Percentiles rank a stretch among this genome's conserved stretches.
Evolutionary conservation across 352 stramenopile genomes (phyloP).

Genomic region (Pythium brachiatum): DNA sequence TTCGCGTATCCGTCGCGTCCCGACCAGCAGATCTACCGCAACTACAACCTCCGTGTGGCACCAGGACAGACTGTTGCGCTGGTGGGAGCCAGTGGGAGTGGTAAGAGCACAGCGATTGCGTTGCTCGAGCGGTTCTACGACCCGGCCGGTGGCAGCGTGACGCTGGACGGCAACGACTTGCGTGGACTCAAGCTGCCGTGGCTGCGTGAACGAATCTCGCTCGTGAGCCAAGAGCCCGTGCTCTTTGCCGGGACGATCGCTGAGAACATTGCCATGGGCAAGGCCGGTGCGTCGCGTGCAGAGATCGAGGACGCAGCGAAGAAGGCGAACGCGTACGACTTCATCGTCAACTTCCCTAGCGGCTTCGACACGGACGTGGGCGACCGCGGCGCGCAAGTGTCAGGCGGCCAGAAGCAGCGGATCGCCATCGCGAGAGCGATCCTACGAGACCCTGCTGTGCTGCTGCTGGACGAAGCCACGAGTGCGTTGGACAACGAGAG

Average conservation of each 20-base stretch:
- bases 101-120: slow-evolving; percentile 58
- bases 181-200: slow-evolving; percentile 54
- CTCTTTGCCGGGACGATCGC: slow-evolving; percentile 82
- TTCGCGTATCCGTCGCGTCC: slow-evolving; percentile 91
- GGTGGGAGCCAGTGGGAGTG: slow-evolving; percentile 42
- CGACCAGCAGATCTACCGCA: slow-evolving; percentile 53
- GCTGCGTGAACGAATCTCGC: slow-evolving; percentile 62
- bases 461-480: slow-evolving; percentile 91
- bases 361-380: slow-evolving; percentile 89
- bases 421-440: slow-evolving; percentile 93
- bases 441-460: slow-evolving; percentile 82
- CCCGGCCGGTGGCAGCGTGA: slow-evolving; percentile 47
- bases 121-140: slow-evolving; percentile 87
- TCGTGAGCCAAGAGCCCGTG: slow-evolving; percentile 88
- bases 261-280: slow-evolving; percentile 80
- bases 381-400: slow-evolving; percentile 84
- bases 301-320: slow-evolving; percentile 69
- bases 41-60: slow-evolving; percentile 35
- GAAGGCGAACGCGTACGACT: slow-evolving; percentile 89
- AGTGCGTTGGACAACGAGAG: slow-evolving; percentile 79
- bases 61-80: slow-evolving; percentile 43
- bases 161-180: slow-evolving; percentile 46
- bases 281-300: slow-evolving; percentile 51
- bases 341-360: slow-evolving; percentile 88
- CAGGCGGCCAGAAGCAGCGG: slow-evolving; percentile 92